These are phyloP conservation scores for Eurotiales sp. DNA, from an alignment of 2,329 filamentous ascomycete genomes.

Conservation along the genomic window DNA sequence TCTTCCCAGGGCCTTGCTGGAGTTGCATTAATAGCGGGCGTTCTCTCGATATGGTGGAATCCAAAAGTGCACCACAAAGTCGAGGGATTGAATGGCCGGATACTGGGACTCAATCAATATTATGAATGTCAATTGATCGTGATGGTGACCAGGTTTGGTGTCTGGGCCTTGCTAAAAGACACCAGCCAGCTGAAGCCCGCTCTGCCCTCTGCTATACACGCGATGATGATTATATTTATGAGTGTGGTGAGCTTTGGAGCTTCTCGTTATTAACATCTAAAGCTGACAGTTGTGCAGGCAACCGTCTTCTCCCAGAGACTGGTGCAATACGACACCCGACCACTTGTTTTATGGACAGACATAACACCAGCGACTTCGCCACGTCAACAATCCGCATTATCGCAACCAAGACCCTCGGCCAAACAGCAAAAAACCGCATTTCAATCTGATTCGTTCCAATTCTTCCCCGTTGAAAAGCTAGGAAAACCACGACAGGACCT, in stretches of 20 bases:
- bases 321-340: slow-evolving; percentile 38
- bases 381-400: not conserved
- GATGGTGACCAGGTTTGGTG: slow-evolving; percentile 41
- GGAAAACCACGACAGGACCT: slow-evolving; percentile 24
- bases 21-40: slow-evolving; percentile 38
- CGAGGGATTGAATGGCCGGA: slow-evolving; percentile 37
- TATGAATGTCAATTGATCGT: slow-evolving; percentile 46
- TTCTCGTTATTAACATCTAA: not conserved
- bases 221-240: slow-evolving; percentile 39
- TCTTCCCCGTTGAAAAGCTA: slow-evolving; percentile 42
- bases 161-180: slow-evolving; percentile 43
- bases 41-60: slow-evolving; percentile 49
- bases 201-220: slow-evolving; percentile 34
- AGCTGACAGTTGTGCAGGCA: slow-evolving; percentile 25
- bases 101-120: slow-evolving; percentile 42
- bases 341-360: slow-evolving; percentile 41
- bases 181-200: slow-evolving; percentile 30
- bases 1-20: slow-evolving; percentile 31
- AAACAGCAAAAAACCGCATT: not conserved
- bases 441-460: slow-evolving; percentile 17
- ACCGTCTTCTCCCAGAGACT: slow-evolving; percentile 34
- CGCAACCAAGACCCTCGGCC: not conserved
- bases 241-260: slow-evolving; percentile 28
- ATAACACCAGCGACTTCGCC: slow-evolving; percentile 25
- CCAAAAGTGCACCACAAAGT: slow-evolving; percentile 44